A percentile compares a stretch with the other conserved stretches of the same genome.
Conservation (phyloP, 352 stramenopile genomes). For the Phytophthora crassamura region DNA sequence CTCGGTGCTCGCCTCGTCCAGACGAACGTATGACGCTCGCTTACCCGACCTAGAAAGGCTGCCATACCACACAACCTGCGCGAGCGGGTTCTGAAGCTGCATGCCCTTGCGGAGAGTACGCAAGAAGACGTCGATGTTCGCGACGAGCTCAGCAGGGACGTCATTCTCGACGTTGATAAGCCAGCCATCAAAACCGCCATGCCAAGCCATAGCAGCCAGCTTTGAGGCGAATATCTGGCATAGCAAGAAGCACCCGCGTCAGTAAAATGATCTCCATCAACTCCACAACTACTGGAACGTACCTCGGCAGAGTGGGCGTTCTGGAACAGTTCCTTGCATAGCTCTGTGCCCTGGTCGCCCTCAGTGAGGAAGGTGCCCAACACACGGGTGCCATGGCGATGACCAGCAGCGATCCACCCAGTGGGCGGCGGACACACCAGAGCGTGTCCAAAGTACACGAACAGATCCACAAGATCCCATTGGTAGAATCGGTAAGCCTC, state of each 20-base stretch:
- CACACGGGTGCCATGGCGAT: conserved; percentile 54
- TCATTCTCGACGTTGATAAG: conserved; percentile 73
- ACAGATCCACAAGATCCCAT: conserved; percentile 62
- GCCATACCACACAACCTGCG: conserved; percentile 65
- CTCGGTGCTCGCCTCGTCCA: conserved; percentile 43
- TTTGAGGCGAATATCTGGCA: conserved; percentile 42
- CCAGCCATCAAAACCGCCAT: conserved; percentile 65
- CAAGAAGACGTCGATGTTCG: conserved; percentile 47
- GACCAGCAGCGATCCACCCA: conserved; percentile 54
- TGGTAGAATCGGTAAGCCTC: conserved; percentile 58
- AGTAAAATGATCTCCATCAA: too few relatives aligned
- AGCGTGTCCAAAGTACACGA: conserved; percentile 65
- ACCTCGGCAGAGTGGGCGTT: conserved; percentile 38
- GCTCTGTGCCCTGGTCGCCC: conserved; percentile 35
- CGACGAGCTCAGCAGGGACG: conserved; percentile 31
- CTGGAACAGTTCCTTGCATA: conserved; percentile 39
- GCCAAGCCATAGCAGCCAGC: conserved; percentile 44
- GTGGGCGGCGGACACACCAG: conserved; percentile 55
- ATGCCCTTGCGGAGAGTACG: conserved; percentile 32
- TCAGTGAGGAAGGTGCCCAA: conserved; percentile 60
- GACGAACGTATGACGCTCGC: conserved; percentile 40
- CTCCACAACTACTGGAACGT: too few relatives aligned
- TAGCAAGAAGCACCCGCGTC: neutral
- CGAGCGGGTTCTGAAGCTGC: conserved; percentile 29
- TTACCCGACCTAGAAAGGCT: conserved; percentile 45